Evolutionary conservation across 768 basidiomycete genomes (phyloP), one percentile per base, ranked within the genome.

Genomic region (Coprinopsis sp.): DNA sequence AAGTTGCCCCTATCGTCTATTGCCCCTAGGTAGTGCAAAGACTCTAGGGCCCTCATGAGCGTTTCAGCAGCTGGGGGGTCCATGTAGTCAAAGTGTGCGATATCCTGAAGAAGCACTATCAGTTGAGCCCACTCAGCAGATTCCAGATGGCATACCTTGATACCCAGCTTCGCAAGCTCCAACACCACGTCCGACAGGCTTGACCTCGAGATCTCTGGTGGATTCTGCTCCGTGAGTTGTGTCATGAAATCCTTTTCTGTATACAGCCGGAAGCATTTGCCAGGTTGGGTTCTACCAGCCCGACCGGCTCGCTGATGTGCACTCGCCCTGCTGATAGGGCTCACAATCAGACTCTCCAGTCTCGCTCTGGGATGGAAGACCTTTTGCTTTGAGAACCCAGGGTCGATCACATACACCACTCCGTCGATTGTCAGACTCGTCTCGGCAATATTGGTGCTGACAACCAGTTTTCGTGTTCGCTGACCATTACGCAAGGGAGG

Each of bases 351-450:
- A 51, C 86, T 88, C 69, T 99, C 95, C n/a, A 98, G 94, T 36
- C 95, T 84, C 49, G 97, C 96, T 25, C 95, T 79, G 0, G 95
- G 96, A 62, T 97, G 97, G 72, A 97, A 99, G 38, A 98, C 86
- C 61, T 95, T 97, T 67, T 97, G 95, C 67, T 99, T 95, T 28
- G 88, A 93, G 70, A 98, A 96, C 1, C 93, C 94, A 0, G 94
- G 91, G 59, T 97, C 95, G 37, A 97, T 93, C 47, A 97, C 95
- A 57, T 98, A 99, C 18, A 99, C 94, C 57, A 99, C 97, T 16
- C 95, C 95, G 55, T 99, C 95, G 47, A 99, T 98, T 2, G 95
- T 99, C 36, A 98, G 68, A 2, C 92, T 95, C 1, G 95, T 98
- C 66, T 99, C 95, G 3, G 96, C 96, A 48, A 98, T 92, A 61